Percentiles rank a stretch among this genome's conserved stretches.
These are phyloP conservation scores for Plasmodium coatneyi DNA, from an alignment of 169 alveolate genomes.

Conservation along the genomic window DNA sequence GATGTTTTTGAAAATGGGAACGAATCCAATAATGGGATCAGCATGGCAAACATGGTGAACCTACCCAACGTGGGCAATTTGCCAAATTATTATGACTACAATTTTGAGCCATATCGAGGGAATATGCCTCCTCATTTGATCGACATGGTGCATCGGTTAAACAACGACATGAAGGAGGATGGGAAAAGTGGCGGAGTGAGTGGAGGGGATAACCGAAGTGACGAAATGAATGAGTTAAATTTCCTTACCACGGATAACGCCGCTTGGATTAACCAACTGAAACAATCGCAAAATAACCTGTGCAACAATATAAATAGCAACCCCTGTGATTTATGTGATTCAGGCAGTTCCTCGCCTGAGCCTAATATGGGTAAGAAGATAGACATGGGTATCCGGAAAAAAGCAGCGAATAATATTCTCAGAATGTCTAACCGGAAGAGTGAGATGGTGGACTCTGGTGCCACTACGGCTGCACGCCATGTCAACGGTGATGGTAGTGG, in stretches of 20 bases:
- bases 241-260: constrained; percentile 17
- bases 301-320: constrained; percentile 29
- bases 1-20: constrained; percentile 20
- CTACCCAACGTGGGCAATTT: not conserved
- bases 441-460: constrained; percentile 11
- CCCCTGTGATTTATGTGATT: constrained; percentile 46
- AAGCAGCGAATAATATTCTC: not conserved
- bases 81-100: constrained; percentile 50
- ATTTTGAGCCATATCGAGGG: constrained; percentile 67
- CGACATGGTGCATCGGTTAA: constrained; percentile 48
- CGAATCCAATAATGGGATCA: not conserved
- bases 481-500: not conserved
- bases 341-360: constrained; percentile 13
- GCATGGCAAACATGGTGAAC: not conserved
- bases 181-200: not conserved
- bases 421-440: not conserved
- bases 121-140: constrained; percentile 42
- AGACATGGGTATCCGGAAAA: constrained; percentile 30
- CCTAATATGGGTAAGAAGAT: constrained; percentile 11
- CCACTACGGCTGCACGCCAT: not conserved
- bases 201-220: constrained; percentile 14
- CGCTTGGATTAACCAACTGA: constrained; percentile 65
- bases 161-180: constrained; percentile 43
- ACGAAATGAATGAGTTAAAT: constrained; percentile 32
- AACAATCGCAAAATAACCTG: constrained; percentile 33